Evolutionary conservation across 306 rosid genomes (phyloP).

Genomic region (Erythrophleum fordii): DNA sequence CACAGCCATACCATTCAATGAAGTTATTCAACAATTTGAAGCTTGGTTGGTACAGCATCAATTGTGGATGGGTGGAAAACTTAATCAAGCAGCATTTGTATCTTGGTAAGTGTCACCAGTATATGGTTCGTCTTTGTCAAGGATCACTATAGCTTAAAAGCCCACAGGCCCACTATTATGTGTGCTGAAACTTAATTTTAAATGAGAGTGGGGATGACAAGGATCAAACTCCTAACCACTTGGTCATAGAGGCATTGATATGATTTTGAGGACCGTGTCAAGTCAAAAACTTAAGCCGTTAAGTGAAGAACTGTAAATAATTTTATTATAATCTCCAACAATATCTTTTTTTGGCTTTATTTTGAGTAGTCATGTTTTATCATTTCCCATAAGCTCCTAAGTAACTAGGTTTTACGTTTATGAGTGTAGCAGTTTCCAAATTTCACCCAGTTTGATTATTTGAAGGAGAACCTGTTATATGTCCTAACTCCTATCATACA

Average conservation of each 20-base stretch:
- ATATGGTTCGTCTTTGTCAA: not conserved
- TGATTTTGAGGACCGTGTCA: too few species aligned
- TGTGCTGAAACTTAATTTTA: too few species aligned
- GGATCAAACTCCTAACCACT: too few species aligned
- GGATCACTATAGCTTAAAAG: too few species aligned
- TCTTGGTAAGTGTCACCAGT: conserved; percentile 63
- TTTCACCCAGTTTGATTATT: not conserved
- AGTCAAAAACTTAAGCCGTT: too few species aligned
- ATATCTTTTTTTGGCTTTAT: not conserved
- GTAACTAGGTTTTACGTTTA: not conserved
- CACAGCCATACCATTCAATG: conserved; percentile 74
- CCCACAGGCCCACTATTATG: too few species aligned
- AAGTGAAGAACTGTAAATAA: too few species aligned
- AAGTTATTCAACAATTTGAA: conserved; percentile 80
- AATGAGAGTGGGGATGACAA: too few species aligned
- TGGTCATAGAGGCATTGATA: too few species aligned
- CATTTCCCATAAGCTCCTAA: not conserved
- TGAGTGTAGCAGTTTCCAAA: not conserved
- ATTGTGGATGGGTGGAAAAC: conserved; percentile 66
- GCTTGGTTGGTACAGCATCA: conserved; percentile 69
- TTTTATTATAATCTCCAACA: too few species aligned
- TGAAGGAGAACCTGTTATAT: not conserved
- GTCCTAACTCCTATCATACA: not conserved
- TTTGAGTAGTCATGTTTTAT: not conserved
- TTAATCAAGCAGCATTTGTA: conserved; percentile 74